A percentile compares a stretch with the other conserved stretches of the same genome.
These are phyloP conservation scores for Aspergillus hortae DNA, from an alignment of 2,329 filamentous ascomycete genomes.

Conservation along the genomic window DNA sequence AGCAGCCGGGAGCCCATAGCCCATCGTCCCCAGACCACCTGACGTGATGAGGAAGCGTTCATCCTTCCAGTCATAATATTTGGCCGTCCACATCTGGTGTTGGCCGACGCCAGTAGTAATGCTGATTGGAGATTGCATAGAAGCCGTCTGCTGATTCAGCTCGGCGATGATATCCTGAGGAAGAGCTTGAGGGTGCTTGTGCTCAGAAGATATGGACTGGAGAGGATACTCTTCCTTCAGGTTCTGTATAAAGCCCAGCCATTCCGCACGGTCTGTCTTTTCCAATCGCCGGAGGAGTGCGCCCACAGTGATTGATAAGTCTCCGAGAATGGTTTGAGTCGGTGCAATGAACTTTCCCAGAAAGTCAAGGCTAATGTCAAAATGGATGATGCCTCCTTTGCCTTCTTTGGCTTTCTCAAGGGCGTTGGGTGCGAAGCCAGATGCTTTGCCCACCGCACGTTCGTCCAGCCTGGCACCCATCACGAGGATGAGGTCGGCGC, in stretches of 20 bases:
- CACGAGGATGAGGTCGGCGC: conserved; percentile 88
- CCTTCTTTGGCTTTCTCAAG: conserved; percentile 63
- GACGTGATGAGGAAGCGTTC: conserved; percentile 90
- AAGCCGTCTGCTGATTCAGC: conserved; percentile 71
- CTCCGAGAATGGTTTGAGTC: conserved; percentile 91
- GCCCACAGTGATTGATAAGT: conserved; percentile 73
- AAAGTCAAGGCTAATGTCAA: conserved; percentile 96
- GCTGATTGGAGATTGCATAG: conserved; percentile 73
- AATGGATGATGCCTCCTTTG: conserved; percentile 88
- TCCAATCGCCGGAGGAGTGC: conserved; percentile 67
- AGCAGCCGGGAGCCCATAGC: not conserved
- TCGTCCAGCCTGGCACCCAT: conserved; percentile 90
- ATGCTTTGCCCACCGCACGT: conserved; percentile 73
- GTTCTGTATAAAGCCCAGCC: conserved; percentile 77
- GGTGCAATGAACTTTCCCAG: conserved; percentile 97
- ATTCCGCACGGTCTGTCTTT: conserved; percentile 64
- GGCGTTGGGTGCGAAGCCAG: conserved; percentile 80
- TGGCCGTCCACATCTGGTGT: conserved; percentile 96
- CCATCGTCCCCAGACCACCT: conserved; percentile 64
- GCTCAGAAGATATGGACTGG: conserved; percentile 27
- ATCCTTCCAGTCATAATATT: conserved; percentile 86
- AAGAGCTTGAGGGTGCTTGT: conserved; percentile 39
- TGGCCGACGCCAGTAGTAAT: conserved; percentile 91
- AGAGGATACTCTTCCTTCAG: conserved; percentile 91
- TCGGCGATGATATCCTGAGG: conserved; percentile 86